Evolutionary conservation across 2,329 filamentous ascomycete species (phyloP), one percentile per base, ranked within the genome.

Genomic region (Epichloe brachyelytri): DNA sequence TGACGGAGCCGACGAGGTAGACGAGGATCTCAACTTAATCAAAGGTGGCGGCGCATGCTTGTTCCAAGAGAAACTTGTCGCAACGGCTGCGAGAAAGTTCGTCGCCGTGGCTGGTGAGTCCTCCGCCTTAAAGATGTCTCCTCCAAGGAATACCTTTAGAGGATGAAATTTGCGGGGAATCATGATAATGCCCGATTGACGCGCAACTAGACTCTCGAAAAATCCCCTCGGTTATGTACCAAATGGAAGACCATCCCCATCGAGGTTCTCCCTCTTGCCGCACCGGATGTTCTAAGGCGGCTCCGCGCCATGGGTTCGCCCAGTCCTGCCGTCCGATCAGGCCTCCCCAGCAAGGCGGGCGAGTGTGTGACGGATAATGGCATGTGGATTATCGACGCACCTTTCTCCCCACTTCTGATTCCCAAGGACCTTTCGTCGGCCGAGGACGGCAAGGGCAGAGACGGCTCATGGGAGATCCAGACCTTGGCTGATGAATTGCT

Each of bases 21-120:
- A 98, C 65, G 83, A 88, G 45, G 86, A 94, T 49, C 71, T 98
- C 54, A 98, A 97, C 69, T 88, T 91, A 64, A 97, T 98, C 73
- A 97, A 97, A 73, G 93, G 93, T 50, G 93, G 93, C 47, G 93
- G 93, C 53, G 93, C 89, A n/a, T 98, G 93, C 69, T 71, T 97
- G 51, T 95, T 95, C 72, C 93, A 97, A 68, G 93, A 98, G 72
- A 98, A 98, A 74, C 76, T 98, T 37, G 90, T 98, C 4, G 90
- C 90, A 5, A 80, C 88, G 54, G 80, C 85, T 47, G 85, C 88
- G 3, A 86, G 82, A 68, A 86, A 87, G 64, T 95, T 96, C 62
- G 77, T 96, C 55, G 91, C 87, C 60, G 88, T 94, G 52, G 88
- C 88, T 51, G 85, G 83, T 87, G 68, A 61, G 76, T 68, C 26